A percentile compares a stretch with the other conserved stretches of the same genome.
Evolutionary conservation across 371 early-diverging fungal species (phyloP).

Genomic region (Haplosporangium sp.): DNA sequence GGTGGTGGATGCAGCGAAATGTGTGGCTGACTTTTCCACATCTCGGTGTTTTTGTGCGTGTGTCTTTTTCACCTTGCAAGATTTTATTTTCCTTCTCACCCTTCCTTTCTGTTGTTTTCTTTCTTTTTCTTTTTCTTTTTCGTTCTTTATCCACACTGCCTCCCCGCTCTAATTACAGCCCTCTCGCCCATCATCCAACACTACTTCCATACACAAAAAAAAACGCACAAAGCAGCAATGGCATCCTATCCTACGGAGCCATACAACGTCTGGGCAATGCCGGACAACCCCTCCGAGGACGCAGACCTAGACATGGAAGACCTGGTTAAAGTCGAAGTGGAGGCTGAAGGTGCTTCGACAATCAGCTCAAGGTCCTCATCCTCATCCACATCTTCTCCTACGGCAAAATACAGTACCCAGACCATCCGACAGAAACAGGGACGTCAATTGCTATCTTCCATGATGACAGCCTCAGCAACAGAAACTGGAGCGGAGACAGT

Average conservation of each 20-base stretch:
- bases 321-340: slow-evolving; percentile 11
- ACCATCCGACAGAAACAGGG: slow-evolving; percentile 49
- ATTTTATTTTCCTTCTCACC: not conserved
- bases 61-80: no score
- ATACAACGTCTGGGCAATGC: slow-evolving; percentile 27
- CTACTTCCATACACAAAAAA: not conserved
- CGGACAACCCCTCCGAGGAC: not conserved
- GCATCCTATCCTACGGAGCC: slow-evolving; percentile 4
- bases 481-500: not conserved
- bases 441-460: slow-evolving; percentile 27
- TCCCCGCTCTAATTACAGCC: no score
- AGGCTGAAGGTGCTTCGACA: not conserved
- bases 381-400: not conserved
- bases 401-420: slow-evolving; percentile 23
- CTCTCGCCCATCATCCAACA: no score
- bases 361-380: not conserved
- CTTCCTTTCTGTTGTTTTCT: not conserved
- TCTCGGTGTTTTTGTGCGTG: no score
- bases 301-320: slow-evolving; percentile 16
- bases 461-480: slow-evolving; percentile 4
- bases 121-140: not conserved
- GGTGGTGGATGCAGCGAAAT: no score
- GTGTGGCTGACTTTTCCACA: no score
- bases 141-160: not conserved
- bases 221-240: not conserved